Base-by-base conservation (phyloP, 192 early-diverging fungal species). In the Umbelopsis isabellina region DNA sequence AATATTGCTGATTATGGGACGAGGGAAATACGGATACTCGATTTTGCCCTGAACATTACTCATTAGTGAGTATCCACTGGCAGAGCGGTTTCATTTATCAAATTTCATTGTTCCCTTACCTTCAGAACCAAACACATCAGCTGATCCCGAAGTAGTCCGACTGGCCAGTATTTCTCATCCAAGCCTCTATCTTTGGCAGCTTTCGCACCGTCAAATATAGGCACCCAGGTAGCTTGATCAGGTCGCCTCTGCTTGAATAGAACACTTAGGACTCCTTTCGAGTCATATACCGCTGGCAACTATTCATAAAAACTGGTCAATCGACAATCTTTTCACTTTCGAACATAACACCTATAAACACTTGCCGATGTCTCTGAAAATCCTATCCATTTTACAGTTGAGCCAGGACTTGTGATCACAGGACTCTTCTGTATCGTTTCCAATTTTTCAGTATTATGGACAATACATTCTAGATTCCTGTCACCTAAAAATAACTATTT, bases 131-230 rank as follows among this genome's bases (percentile, higher is more conserved):
- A 79, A 72, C 88, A 93, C 65, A 93, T 87, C 61, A 97, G 80
- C 67, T 89, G 75, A 41, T 79, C 77, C 37, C 87, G 90, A 6
- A 88, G 84, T 0, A 97, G 72, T 3, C 92, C 95, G 49, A 97
- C 88, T 2, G 95, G 91, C 97, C 97, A 98, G 75, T 92, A 94
- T 10, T 71, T 49, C 67, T 91, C 91, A 69, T 85, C 78, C 55
- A 75, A 80, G 15, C 79, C 72, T 4, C 71, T 49, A 8, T 70
- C 65, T 22, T 51, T 66, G 12, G 84, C 82, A 16, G 74, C 72
- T 22, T 47, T 72, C 37, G 55, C 66, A 7, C 85, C 80, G 74
- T 99, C 94, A 37, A 97, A 85, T 0, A 96, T 75, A 2, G 97
- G 95, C 10, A 91, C 81, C 97, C 97, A 99, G 44, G 77, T 74